A percentile compares a stretch with the other conserved stretches of the same genome.
These are phyloP conservation scores for Nicotiana tabacum DNA, from an alignment of 257 asterid species.

Conservation along the genomic window DNA sequence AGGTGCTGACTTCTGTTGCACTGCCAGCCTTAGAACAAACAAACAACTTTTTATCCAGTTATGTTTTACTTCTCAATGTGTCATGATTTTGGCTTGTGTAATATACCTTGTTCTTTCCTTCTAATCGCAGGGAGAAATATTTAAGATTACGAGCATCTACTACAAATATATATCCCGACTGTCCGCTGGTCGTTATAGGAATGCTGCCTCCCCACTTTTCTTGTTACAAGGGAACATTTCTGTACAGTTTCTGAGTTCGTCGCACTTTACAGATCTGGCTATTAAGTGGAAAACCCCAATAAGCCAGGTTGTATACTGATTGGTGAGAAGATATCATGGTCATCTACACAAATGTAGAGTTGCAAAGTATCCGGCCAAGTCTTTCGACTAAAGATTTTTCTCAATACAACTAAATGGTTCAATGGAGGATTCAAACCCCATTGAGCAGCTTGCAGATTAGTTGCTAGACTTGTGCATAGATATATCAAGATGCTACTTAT, in stretches of 20 bases:
- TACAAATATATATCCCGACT: background rate
- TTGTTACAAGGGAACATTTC: background rate
- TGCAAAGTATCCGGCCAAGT: background rate
- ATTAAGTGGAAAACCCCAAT: background rate
- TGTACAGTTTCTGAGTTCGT: background rate
- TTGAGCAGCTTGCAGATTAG: conserved; percentile 1
- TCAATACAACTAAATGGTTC: background rate
- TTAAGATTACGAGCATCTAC: background rate
- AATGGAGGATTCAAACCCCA: background rate
- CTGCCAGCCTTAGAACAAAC: background rate
- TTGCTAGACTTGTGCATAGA: background rate
- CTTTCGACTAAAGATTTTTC: background rate
- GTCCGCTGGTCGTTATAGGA: background rate
- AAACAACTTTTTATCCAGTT: background rate
- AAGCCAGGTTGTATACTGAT: background rate
- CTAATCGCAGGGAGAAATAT: background rate
- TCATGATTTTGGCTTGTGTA: background rate
- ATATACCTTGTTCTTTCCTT: background rate
- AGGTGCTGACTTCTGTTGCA: no score
- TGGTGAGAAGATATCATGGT: background rate
- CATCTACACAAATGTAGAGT: conserved; percentile 10
- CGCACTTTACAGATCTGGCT: background rate
- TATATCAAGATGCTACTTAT: background rate
- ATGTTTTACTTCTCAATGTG: background rate
- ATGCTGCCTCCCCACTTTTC: background rate